Percentiles rank a stretch among this genome's conserved stretches.
Conservation (phyloP, 352 stramenopile species). For the Globisporangium cederbergense region DNA sequence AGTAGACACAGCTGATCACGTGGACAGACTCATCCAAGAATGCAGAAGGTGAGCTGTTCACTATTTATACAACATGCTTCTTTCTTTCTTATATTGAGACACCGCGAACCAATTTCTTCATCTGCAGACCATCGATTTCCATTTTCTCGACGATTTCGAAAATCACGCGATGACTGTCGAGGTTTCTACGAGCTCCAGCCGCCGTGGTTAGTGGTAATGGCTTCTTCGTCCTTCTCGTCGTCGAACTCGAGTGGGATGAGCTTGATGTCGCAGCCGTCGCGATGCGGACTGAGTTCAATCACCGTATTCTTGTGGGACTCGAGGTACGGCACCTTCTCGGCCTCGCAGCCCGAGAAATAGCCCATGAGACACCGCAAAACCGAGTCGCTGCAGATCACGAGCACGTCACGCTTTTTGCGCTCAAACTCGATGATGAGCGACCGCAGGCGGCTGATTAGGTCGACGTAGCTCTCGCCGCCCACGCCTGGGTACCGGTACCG, state of each 20-base stretch:
- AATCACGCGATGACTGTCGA: neutral
- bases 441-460: slow-evolving; percentile 90
- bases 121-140: neutral
- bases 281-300: slow-evolving; percentile 78
- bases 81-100: neutral
- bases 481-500: slow-evolving; percentile 88
- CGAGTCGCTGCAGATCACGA: slow-evolving; percentile 84
- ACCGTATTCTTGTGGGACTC: slow-evolving; percentile 68
- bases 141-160: neutral
- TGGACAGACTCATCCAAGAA: too few species aligned
- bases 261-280: slow-evolving; percentile 83
- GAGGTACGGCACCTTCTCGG: slow-evolving; percentile 67
- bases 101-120: neutral
- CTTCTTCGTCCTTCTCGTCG: slow-evolving; percentile 20
- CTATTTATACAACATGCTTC: neutral
- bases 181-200: neutral
- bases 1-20: too few species aligned
- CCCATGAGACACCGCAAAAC: slow-evolving; percentile 75
- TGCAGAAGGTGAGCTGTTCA: neutral
- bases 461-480: slow-evolving; percentile 91
- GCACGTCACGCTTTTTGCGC: slow-evolving; percentile 84
- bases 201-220: neutral
- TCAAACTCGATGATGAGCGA: slow-evolving; percentile 93
- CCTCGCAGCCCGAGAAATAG: slow-evolving; percentile 76
- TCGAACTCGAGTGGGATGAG: slow-evolving; percentile 69